These are phyloP conservation scores for Lipomyces yamadae DNA, from an alignment of 805 yeast species.

Conservation along the genomic window DNA sequence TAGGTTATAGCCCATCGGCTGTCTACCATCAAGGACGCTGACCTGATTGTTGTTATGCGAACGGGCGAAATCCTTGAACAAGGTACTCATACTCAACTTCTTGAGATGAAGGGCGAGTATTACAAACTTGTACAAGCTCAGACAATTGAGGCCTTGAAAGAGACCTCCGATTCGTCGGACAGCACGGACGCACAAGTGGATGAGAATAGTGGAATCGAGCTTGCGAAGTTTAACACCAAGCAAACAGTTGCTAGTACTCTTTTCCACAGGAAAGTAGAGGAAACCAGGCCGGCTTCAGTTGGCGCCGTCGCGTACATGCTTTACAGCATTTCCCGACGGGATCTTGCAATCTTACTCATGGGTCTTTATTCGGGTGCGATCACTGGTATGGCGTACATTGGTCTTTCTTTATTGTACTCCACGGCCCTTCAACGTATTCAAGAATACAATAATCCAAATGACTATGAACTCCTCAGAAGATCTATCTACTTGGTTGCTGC, in stretches of 20 bases:
- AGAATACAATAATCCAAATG: conserved; percentile 21
- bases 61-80: conserved; percentile 53
- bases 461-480: conserved; percentile 24
- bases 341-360: conserved; percentile 21
- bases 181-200: conserved; percentile 22
- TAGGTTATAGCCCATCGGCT: conserved; percentile 59
- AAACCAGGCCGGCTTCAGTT: conserved; percentile 9
- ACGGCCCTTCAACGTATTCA: conserved; percentile 32
- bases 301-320: conserved; percentile 23
- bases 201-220: conserved; percentile 25
- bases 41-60: conserved; percentile 52
- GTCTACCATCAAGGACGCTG: conserved; percentile 57
- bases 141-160: conserved; percentile 29
- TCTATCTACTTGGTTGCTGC: conserved; percentile 32
- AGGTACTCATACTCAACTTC: conserved; percentile 46
- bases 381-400: conserved; percentile 31
- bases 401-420: conserved; percentile 36
- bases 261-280: conserved; percentile 9
- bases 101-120: conserved; percentile 39
- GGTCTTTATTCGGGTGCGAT: conserved; percentile 32
- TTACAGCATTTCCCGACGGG: conserved; percentile 19
- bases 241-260: conserved; percentile 15
- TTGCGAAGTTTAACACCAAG: conserved; percentile 17
- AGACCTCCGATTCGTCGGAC: conserved; percentile 12
- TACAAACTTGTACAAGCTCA: conserved; percentile 43